These are phyloP conservation scores for Tilletia indica DNA, from an alignment of 1,284 basidiomycete species.

Conservation along the genomic window DNA sequence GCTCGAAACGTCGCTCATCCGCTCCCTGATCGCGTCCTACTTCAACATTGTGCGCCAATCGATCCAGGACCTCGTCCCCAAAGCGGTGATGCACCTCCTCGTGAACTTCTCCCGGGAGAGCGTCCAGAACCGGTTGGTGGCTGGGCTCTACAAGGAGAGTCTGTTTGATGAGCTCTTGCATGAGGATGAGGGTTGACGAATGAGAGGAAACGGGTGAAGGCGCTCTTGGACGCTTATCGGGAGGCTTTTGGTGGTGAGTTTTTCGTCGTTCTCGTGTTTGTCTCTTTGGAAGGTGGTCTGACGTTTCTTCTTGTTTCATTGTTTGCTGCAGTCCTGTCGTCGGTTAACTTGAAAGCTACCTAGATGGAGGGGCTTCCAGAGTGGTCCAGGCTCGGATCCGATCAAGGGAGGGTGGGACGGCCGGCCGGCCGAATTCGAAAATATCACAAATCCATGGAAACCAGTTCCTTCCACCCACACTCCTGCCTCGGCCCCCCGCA, in stretches of 20 bases:
- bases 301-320: too few species aligned
- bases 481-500: too few species aligned
- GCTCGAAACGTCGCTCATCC: constrained; percentile 92
- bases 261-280: too few species aligned
- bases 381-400: too few species aligned
- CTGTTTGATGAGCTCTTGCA: constrained; percentile 86
- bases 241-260: constrained; percentile 71
- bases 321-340: too few species aligned
- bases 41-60: constrained; percentile 93
- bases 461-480: too few species aligned
- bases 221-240: constrained; percentile 90
- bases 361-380: too few species aligned
- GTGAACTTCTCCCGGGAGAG: constrained; percentile 95
- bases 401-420: too few species aligned
- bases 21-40: constrained; percentile 89
- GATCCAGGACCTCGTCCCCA: constrained; percentile 95
- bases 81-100: constrained; percentile 66
- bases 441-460: too few species aligned
- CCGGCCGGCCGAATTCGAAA: too few species aligned
- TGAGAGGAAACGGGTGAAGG: constrained; percentile 89
- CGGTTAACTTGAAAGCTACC: too few species aligned
- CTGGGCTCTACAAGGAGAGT: constrained; percentile 76
- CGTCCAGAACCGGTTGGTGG: constrained; percentile 91
- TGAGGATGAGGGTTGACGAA: constrained; percentile 92
- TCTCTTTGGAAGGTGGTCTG: too few species aligned